A percentile compares a stretch with the other conserved stretches of the same genome.
These are phyloP conservation scores for Helotiales sp. DNA, from an alignment of 2,329 filamentous ascomycete genomes.

Conservation along the genomic window DNA sequence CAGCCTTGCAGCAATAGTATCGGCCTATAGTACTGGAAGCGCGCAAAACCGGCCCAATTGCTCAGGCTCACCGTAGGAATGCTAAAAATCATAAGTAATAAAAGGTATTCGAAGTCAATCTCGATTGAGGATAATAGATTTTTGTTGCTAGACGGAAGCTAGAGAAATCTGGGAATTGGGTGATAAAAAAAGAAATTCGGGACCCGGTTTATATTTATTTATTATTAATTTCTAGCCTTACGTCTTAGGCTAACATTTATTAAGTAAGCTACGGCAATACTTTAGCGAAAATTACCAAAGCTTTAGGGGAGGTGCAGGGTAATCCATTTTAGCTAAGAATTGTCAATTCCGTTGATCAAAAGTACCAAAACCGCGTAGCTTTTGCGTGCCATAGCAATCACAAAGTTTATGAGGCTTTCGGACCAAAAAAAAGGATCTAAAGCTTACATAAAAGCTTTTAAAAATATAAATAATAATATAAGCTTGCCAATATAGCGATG, in stretches of 20 bases:
- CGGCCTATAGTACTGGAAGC: conserved; percentile 29
- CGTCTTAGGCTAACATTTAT: not conserved
- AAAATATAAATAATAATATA: conserved; percentile 4
- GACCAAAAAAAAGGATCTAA: conserved; percentile 3
- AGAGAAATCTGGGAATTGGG: too few species aligned
- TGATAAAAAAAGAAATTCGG: not conserved
- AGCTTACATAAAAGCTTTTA: conserved; percentile 5
- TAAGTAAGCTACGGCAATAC: not conserved
- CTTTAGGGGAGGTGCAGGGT: not conserved
- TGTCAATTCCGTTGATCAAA: not conserved
- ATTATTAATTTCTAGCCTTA: not conserved
- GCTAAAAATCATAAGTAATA: too few species aligned
- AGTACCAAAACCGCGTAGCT: not conserved
- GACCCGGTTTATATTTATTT: not conserved
- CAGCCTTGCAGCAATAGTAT: conserved; percentile 29
- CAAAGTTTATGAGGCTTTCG: conserved; percentile 7
- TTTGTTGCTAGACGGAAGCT: not conserved
- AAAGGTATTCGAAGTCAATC: not conserved
- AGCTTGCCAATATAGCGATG: conserved; percentile 1
- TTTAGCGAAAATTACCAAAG: not conserved
- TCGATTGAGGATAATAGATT: not conserved
- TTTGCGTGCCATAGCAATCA: conserved; percentile 6
- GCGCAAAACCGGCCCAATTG: conserved; percentile 19
- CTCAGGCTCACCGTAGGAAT: not conserved
- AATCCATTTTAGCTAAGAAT: not conserved